Base-by-base conservation (phyloP, 108 stramenopile genomes). In the Skeletonema tropicum region DNA sequence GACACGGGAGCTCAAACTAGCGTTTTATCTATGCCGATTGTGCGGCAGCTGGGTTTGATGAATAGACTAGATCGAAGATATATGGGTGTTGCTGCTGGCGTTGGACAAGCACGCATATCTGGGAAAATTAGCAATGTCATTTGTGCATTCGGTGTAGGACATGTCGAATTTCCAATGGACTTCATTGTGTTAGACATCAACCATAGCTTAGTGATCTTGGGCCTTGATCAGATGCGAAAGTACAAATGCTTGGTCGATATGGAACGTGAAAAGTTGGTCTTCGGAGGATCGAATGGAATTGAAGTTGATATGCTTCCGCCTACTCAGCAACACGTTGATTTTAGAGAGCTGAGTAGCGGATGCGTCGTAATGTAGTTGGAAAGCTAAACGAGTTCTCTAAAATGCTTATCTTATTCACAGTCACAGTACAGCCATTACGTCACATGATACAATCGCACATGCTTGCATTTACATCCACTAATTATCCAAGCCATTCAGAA, bases 401-500 rank as follows among this genome's bases (percentile, higher is more conserved):
- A 29, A 62, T 26, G 35, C 32, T 23, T 9, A 62, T 35, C 10
- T 36, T 19, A 8, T 62, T 36, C 61, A 62, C 36, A 19, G 3
- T 33, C 36, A 19, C n/a, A 62, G 1, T 62, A 38, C 35, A 66
- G 12, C 3, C 41, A 23, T 29, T 19, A 63, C 35, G 21, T 35
- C 62, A 35, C 21, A 63, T 32, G 17, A 15, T 19, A 63, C 11
- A 19, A 38, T 32, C 32, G 15, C 32, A 35, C 38, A 19, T 46
- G 36, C 39, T 46, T 66, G 36, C 10, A n/a, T 66, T 36, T 66
- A 39, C 38, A 32, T 12, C 32, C 25, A 33, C 17, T 0, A 23
- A 17, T 86, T 84, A 96, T 49, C 94, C 95, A 36, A 96, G 90
- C 95, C 95, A 97, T 64, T 96, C 94, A 62, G 90, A 82, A 86